Evolutionary conservation across 2,329 filamentous ascomycete genomes (phyloP).

Genomic region (Trichocomaceae sp.): DNA sequence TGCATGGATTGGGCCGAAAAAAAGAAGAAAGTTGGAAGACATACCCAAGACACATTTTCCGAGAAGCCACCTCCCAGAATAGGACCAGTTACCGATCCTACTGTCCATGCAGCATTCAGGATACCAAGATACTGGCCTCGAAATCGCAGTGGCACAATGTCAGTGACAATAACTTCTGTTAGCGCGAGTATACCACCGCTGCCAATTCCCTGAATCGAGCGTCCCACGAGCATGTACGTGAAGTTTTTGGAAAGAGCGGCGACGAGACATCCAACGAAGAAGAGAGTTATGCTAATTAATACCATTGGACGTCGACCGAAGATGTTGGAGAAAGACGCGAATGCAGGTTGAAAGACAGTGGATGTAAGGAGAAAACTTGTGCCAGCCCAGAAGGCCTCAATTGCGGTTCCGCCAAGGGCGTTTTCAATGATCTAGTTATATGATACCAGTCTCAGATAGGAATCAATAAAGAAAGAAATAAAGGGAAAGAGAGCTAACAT

Average conservation of each 20-base stretch:
- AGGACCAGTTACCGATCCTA: constrained; percentile 45
- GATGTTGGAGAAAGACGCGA: constrained; percentile 47
- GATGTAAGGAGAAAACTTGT: constrained; percentile 61
- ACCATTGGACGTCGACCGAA: constrained; percentile 45
- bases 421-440: constrained; percentile 45
- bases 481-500: constrained; percentile 2
- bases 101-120: constrained; percentile 18
- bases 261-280: constrained; percentile 49
- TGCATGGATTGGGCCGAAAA: too few species aligned
- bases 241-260: constrained; percentile 42
- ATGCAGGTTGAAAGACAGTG: constrained; percentile 48
- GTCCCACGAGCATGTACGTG: constrained; percentile 48
- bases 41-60: constrained; percentile 21
- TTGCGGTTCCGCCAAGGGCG: constrained; percentile 47
- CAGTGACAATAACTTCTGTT: constrained; percentile 41
- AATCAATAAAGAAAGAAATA: not conserved
- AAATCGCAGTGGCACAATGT: constrained; percentile 40
- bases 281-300: constrained; percentile 40
- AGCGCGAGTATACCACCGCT: constrained; percentile 41
- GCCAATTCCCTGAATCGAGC: constrained; percentile 50
- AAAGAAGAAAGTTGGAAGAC: not conserved
- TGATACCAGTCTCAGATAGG: not conserved
- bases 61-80: constrained; percentile 30
- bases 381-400: constrained; percentile 65
- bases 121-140: constrained; percentile 25